These are phyloP conservation scores for Triangularia verruculosa DNA, from an alignment of 2,329 filamentous ascomycete genomes.

Conservation along the genomic window DNA sequence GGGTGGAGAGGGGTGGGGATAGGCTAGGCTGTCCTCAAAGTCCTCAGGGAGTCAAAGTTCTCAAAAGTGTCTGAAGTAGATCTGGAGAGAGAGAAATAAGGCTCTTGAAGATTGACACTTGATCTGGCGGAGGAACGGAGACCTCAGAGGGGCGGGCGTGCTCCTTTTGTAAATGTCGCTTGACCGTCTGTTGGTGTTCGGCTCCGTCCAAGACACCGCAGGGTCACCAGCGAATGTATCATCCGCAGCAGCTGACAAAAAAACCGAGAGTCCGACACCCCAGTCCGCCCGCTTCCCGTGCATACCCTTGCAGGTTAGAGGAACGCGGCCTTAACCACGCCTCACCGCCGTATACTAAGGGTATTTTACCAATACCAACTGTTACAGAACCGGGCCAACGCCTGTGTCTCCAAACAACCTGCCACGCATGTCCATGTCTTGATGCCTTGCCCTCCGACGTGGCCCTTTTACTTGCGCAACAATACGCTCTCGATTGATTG, in stretches of 20 bases:
- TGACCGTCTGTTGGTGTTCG: slow-evolving; percentile 27
- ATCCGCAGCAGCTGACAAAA: slow-evolving; percentile 32
- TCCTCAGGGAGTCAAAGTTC: background rate
- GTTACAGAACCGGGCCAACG: background rate
- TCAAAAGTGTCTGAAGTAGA: background rate
- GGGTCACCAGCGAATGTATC: slow-evolving; percentile 29
- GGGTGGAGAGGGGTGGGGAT: slow-evolving; percentile 17
- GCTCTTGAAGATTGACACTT: slow-evolving; percentile 11
- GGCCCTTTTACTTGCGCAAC: background rate
- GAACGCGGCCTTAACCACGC: slow-evolving; percentile 25
- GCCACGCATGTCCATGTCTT: background rate
- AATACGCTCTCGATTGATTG: background rate
- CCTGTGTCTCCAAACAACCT: background rate
- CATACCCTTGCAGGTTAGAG: slow-evolving; percentile 21
- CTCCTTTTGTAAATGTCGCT: slow-evolving; percentile 28
- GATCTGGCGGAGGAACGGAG: slow-evolving; percentile 9
- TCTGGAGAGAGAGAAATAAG: slow-evolving; percentile 8
- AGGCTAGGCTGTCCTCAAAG: background rate
- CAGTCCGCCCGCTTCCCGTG: slow-evolving; percentile 4
- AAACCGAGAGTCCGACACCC: slow-evolving; percentile 26
- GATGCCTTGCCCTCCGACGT: background rate
- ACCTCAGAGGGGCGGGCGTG: slow-evolving; percentile 17
- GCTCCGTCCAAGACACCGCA: slow-evolving; percentile 25
- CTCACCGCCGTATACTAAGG: slow-evolving; percentile 47
- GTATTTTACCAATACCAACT: slow-evolving; percentile 33